Conservation (phyloP, 441 rosid species). For the Arabidopsis lyrata region DNA sequence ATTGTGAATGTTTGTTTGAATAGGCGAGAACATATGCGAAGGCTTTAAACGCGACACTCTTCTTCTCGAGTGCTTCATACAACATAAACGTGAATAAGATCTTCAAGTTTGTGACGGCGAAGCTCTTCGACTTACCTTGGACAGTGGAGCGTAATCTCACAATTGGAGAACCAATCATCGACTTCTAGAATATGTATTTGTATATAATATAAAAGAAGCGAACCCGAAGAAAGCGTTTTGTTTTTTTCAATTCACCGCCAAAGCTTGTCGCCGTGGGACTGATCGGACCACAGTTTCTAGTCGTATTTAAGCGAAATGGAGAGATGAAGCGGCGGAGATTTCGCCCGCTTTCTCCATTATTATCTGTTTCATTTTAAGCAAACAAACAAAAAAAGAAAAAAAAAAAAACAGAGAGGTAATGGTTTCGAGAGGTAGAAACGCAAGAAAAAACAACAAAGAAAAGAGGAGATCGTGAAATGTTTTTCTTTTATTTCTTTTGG, state of each 20-base stretch:
- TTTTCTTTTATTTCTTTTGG: constrained; percentile 7
- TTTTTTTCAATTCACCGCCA: background rate
- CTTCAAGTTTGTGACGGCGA: constrained; percentile 91
- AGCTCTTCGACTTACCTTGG: constrained; percentile 87
- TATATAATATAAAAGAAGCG: constrained; percentile 13
- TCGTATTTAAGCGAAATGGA: constrained; percentile 36
- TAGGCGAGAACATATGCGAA: constrained; percentile 89
- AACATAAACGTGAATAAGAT: constrained; percentile 93
- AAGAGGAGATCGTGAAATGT: constrained; percentile 2
- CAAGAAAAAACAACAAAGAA: background rate
- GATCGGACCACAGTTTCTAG: constrained; percentile 38
- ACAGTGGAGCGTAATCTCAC: constrained; percentile 77
- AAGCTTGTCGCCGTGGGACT: constrained; percentile 3
- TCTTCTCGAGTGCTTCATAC: constrained; percentile 89
- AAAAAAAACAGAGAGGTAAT: constrained; percentile 15
- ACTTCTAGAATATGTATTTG: constrained; percentile 53
- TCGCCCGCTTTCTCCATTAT: constrained; percentile 51
- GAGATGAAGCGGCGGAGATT: constrained; percentile 45
- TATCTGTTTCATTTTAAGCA: constrained; percentile 25
- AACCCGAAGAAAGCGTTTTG: constrained; percentile 10
- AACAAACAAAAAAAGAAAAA: background rate
- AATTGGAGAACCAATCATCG: constrained; percentile 85
- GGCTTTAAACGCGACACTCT: constrained; percentile 78
- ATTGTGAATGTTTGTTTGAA: constrained; percentile 15
- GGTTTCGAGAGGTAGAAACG: constrained; percentile 20